Conservation (phyloP, 129 eudicot genomes). For the Lonicera japonica region DNA sequence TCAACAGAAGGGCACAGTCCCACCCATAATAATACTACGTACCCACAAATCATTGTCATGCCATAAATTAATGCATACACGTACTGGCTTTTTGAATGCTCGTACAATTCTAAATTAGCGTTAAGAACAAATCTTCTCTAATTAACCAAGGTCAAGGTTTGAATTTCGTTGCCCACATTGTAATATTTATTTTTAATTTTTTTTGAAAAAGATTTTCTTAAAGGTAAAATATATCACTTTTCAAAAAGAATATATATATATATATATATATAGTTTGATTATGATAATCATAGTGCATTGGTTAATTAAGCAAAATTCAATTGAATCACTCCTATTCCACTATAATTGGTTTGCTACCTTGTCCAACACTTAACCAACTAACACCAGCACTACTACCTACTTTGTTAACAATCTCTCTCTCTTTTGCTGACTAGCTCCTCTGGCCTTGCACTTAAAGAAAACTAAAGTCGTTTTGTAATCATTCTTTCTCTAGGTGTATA, state of each 20-base stretch:
- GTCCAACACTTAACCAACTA: slow-evolving; percentile 36
- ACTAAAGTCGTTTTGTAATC: slow-evolving; percentile 12
- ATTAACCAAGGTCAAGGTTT: no score
- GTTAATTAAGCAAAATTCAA: not conserved
- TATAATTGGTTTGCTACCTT: slow-evolving; percentile 23
- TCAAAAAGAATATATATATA: no score
- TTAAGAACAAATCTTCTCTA: no score
- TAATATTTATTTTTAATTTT: no score
- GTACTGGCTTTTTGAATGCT: no score
- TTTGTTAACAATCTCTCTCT: slow-evolving; percentile 10
- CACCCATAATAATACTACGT: not conserved
- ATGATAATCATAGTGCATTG: not conserved
- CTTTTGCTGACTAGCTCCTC: not conserved
- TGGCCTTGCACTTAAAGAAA: slow-evolving; percentile 34
- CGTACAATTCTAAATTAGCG: no score
- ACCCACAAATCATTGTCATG: not conserved
- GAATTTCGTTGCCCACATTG: no score
- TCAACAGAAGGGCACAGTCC: not conserved
- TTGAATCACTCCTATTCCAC: not conserved
- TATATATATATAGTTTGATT: not conserved
- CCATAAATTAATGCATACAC: no score
- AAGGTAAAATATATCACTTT: no score
- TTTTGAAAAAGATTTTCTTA: no score
- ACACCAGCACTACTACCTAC: slow-evolving; percentile 42
- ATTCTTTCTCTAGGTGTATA: slow-evolving; percentile 2